A percentile compares a stretch with the other conserved stretches of the same genome.
Evolutionary conservation across 345 rosid genomes (phyloP).

Genomic region (Eucalyptus pauciflora): DNA sequence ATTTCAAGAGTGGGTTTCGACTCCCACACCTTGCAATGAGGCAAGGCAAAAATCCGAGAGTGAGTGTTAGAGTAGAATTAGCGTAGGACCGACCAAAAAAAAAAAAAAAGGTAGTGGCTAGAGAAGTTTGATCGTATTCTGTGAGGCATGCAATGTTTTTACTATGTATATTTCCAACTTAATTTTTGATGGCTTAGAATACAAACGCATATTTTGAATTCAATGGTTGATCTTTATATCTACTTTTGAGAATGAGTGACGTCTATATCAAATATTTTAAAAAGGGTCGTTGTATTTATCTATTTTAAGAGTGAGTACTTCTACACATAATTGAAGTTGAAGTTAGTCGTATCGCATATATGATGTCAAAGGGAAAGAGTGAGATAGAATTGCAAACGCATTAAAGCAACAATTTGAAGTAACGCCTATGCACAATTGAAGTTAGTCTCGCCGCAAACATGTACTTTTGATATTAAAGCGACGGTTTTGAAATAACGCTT

Average conservation of each 20-base stretch:
- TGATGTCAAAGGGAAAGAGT: not conserved
- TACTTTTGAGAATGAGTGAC: not conserved
- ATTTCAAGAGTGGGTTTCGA: too few relatives aligned
- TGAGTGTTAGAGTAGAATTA: too few relatives aligned
- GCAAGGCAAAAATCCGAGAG: too few relatives aligned
- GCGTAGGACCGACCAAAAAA: too few relatives aligned
- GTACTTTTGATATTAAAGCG: not conserved
- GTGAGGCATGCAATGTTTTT: not conserved
- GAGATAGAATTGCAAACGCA: not conserved
- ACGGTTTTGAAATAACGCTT: not conserved
- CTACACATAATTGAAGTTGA: not conserved
- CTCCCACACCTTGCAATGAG: too few relatives aligned
- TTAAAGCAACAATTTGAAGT: not conserved
- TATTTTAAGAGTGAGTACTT: not conserved
- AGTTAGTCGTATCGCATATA: not conserved
- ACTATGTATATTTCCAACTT: not conserved
- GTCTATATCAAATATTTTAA: not conserved
- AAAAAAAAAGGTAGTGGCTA: not conserved
- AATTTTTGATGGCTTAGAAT: not conserved
- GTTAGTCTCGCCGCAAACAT: not conserved
- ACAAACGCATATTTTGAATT: not conserved
- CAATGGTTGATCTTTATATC: not conserved
- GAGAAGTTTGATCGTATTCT: not conserved
- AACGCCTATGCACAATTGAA: not conserved
- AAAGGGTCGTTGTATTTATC: not conserved